Conservation (phyloP, 2,329 filamentous ascomycete genomes). For the Neospermospora avenae region DNA sequence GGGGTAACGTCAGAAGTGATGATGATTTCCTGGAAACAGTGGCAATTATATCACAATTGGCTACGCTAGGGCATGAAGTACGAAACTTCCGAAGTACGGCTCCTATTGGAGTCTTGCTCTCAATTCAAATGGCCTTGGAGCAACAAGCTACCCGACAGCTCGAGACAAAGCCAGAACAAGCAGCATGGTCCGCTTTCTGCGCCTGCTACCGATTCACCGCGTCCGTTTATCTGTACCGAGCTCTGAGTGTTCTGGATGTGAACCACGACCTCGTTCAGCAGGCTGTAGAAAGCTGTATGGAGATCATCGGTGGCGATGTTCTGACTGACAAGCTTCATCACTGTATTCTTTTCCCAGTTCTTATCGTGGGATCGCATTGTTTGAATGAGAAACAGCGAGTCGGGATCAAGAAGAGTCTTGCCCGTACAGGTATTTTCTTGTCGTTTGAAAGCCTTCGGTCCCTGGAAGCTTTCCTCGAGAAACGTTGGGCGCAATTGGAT, state of each 20-base stretch:
- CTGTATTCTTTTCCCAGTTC: conserved; percentile 40
- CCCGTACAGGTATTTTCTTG: conserved; percentile 22
- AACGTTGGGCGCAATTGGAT: conserved; percentile 27
- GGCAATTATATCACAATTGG: conserved; percentile 34
- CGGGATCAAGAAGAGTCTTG: conserved; percentile 26
- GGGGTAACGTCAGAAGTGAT: conserved; percentile 34
- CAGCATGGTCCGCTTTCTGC: conserved; percentile 40
- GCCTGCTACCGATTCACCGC: conserved; percentile 35
- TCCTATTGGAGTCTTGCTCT: conserved; percentile 27
- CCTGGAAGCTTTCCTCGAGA: conserved; percentile 25
- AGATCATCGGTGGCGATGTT: conserved; percentile 38
- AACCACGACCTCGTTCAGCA: conserved; percentile 41
- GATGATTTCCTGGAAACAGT: conserved; percentile 37
- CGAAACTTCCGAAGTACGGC: conserved; percentile 22
- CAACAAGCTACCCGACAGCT: conserved; percentile 25
- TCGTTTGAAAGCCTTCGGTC: conserved; percentile 30
- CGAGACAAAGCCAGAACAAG: conserved; percentile 18
- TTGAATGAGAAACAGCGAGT: conserved; percentile 32
- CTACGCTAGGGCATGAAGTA: conserved; percentile 36
- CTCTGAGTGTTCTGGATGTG: conserved; percentile 40
- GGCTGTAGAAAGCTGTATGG: conserved; percentile 38
- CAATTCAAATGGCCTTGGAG: conserved; percentile 28
- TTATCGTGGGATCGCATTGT: conserved; percentile 39
- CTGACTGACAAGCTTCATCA: conserved; percentile 39
- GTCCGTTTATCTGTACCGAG: conserved; percentile 43